Evolutionary conservation across 1,284 basidiomycete genomes (phyloP).

Genomic region (Cerioporus squamosus): DNA sequence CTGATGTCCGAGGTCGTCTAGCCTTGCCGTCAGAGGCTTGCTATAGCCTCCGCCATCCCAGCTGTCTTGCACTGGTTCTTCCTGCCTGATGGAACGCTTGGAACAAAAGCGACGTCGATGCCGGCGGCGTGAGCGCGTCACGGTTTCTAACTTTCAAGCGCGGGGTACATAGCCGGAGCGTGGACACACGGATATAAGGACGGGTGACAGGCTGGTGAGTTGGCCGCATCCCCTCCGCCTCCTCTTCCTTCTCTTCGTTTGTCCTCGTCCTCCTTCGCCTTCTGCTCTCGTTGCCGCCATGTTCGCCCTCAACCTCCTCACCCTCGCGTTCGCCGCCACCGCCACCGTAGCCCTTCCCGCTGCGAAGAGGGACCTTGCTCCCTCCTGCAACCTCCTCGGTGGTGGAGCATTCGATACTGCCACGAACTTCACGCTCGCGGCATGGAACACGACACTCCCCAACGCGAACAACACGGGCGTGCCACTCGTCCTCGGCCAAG

Average conservation of each 20-base stretch:
- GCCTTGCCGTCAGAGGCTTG: too few species aligned
- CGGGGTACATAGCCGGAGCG: too few species aligned
- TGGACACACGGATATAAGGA: too few species aligned
- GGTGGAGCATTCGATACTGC: slow-evolving; percentile 26
- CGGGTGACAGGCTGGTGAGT: too few species aligned
- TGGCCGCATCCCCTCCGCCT: neutral
- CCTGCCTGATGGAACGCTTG: too few species aligned
- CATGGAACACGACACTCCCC: slow-evolving; percentile 22
- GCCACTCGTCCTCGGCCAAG: slow-evolving; percentile 27
- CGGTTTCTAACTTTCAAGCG: too few species aligned
- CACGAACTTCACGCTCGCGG: slow-evolving; percentile 28
- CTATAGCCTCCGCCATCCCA: too few species aligned
- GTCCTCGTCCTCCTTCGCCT: slow-evolving; percentile 1
- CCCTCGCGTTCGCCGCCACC: slow-evolving; percentile 14
- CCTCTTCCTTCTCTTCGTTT: neutral
- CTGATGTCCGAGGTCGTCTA: too few species aligned
- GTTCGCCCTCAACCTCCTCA: slow-evolving; percentile 16
- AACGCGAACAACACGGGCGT: slow-evolving; percentile 30
- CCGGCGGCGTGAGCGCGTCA: too few species aligned
- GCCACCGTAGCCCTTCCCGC: slow-evolving; percentile 11
- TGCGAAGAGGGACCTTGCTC: slow-evolving; percentile 7
- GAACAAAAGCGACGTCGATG: too few species aligned
- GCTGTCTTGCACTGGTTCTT: too few species aligned
- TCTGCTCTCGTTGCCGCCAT: slow-evolving; percentile 11
- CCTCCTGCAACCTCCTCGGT: slow-evolving; percentile 26